phyloP scores from a whole-genome alignment of 2,329 filamentous ascomycete genomes.

The Venturia asperata region DNA sequence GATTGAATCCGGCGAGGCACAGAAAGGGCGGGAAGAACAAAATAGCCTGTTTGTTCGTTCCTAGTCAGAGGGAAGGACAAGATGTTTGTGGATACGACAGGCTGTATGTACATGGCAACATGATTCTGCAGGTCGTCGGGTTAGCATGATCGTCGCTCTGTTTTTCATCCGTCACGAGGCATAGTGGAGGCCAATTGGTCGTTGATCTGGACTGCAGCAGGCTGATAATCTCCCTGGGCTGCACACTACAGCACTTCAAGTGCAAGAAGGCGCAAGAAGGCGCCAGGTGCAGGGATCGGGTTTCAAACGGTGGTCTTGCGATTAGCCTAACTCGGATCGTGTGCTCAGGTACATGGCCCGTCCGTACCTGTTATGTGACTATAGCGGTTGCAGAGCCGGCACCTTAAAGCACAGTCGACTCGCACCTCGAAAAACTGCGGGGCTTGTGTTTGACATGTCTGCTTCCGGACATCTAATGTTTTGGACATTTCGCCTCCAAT shows the following conservation, averaged over 20 bases:
- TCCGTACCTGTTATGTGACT: constrained; percentile 14
- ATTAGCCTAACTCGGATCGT: background rate
- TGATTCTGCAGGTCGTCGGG: background rate
- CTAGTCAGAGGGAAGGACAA: background rate
- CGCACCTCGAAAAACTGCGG: background rate
- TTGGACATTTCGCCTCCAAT: background rate
- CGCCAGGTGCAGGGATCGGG: constrained; percentile 1
- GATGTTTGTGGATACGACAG: background rate
- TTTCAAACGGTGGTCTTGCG: constrained; percentile 3
- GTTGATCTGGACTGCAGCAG: constrained; percentile 5
- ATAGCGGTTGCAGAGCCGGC: constrained; percentile 17
- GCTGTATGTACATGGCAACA: background rate
- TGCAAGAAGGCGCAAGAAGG: background rate
- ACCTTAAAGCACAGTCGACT: constrained; percentile 16
- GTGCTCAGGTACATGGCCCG: background rate
- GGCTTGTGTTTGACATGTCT: constrained; percentile 18
- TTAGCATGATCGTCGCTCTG: background rate
- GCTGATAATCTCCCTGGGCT: background rate
- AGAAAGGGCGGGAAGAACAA: background rate
- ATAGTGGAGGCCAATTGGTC: background rate
- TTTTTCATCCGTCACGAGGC: background rate
- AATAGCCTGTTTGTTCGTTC: background rate
- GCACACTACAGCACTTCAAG: constrained; percentile 4
- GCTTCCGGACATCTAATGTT: constrained; percentile 9
- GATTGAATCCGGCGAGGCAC: background rate